A percentile compares a stretch with the other conserved stretches of the same genome.
Conservation (phyloP, 176 grass and related monocot species). For the Leersia perrieri region DNA sequence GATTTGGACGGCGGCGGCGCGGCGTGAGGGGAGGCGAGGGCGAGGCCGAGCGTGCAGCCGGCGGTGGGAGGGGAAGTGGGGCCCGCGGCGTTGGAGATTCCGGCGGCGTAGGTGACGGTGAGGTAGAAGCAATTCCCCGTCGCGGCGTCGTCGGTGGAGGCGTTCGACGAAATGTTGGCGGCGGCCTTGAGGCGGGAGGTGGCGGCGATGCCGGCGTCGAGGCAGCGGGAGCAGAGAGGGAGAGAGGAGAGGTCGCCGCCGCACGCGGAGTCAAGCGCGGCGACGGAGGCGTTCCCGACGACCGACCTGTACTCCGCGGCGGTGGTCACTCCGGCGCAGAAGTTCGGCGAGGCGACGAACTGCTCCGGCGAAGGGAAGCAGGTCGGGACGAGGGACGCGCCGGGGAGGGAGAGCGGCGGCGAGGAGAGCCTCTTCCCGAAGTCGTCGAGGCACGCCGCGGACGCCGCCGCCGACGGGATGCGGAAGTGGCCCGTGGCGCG, state of each 20-base stretch:
- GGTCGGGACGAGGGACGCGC: slow-evolving; percentile 35
- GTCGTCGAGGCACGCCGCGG: slow-evolving; percentile 35
- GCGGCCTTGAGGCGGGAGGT: slow-evolving; percentile 45
- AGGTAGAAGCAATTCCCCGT: slow-evolving; percentile 59
- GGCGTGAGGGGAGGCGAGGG: slow-evolving; percentile 14
- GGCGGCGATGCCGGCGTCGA: slow-evolving; percentile 42
- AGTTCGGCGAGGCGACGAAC: slow-evolving; percentile 43
- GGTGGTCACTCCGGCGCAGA: slow-evolving; percentile 60
- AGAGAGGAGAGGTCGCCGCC: slow-evolving; percentile 32
- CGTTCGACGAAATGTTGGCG: slow-evolving; percentile 29
- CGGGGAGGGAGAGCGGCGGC: slow-evolving; percentile 22
- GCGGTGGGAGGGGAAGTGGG: slow-evolving; percentile 52
- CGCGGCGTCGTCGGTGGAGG: neutral
- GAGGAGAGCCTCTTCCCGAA: slow-evolving; percentile 20
- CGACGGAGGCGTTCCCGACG: slow-evolving; percentile 39
- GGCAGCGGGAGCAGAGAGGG: slow-evolving; percentile 30
- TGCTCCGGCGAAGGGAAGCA: slow-evolving; percentile 45
- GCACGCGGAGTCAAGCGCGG: slow-evolving; percentile 50
- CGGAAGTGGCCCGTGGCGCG: slow-evolving; percentile 64
- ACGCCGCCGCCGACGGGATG: slow-evolving; percentile 41
- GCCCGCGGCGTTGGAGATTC: slow-evolving; percentile 49
- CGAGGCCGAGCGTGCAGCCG: slow-evolving; percentile 60
- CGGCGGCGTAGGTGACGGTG: slow-evolving; percentile 63
- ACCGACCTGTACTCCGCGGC: slow-evolving; percentile 22
- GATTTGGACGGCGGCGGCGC: slow-evolving; percentile 12